phyloP scores from a whole-genome alignment of 1,284 basidiomycete genomes.

The Tausonia pullulans region DNA sequence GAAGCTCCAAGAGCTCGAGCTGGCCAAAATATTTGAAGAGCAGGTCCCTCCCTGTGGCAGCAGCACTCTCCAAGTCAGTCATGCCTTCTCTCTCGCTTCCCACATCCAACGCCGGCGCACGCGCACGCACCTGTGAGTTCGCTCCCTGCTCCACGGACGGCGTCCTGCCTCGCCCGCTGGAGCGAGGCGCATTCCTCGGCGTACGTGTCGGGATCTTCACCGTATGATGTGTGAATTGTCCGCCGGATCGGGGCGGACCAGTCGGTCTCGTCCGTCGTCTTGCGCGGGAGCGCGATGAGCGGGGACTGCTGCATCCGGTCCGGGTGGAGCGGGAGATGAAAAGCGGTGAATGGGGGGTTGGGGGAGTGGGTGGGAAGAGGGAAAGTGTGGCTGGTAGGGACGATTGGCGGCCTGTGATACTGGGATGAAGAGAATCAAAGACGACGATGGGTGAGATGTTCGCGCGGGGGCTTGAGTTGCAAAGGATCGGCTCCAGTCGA shows the following conservation, averaged over 20 bases:
- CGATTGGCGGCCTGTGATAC: too few species aligned
- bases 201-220: conserved; percentile 83
- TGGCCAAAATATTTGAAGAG: conserved; percentile 99
- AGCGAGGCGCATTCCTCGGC: conserved; percentile 69
- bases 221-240: conserved; percentile 83
- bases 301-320: conserved; percentile 31
- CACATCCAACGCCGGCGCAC: neutral
- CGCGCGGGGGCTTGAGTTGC: too few species aligned
- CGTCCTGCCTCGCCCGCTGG: conserved; percentile 86
- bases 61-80: neutral
- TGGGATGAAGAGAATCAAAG: too few species aligned
- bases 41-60: conserved; percentile 61
- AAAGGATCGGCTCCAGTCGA: too few species aligned
- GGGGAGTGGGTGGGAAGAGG: neutral
- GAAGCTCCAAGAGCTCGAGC: conserved; percentile 79
- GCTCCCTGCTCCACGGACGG: conserved; percentile 85
- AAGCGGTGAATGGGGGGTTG: neutral
- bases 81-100: neutral
- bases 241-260: conserved; percentile 78
- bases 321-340: neutral
- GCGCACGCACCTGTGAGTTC: conserved; percentile 64
- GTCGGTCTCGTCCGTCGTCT: conserved; percentile 55
- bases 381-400: too few species aligned
- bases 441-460: too few species aligned
- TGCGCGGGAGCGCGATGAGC: conserved; percentile 41